Conservation (phyloP, 208 protist genomes). For the Tritrichomonas musculus region DNA sequence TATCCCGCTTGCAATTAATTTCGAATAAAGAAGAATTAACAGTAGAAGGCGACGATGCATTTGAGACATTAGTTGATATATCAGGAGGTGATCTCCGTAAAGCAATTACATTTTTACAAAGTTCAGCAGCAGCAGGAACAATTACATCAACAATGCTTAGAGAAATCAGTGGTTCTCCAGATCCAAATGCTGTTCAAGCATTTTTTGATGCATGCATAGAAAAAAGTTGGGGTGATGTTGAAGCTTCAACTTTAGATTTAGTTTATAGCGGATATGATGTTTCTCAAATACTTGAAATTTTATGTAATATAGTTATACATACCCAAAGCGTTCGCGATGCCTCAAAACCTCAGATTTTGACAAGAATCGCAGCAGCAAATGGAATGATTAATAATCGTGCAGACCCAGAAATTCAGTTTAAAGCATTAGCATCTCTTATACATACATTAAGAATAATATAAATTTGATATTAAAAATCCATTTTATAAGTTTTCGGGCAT, state of each 20-base stretch:
- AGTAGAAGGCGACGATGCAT: neutral
- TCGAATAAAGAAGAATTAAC: neutral
- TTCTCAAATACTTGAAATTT: neutral
- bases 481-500: too few relatives aligned
- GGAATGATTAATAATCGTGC: neutral
- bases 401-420: neutral
- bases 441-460: too few relatives aligned
- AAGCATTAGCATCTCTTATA: too few relatives aligned
- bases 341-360: neutral
- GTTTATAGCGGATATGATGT: neutral
- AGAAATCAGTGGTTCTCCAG: neutral
- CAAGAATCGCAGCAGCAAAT: neutral
- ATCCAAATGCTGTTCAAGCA: neutral
- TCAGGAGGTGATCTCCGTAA: neutral
- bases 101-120: conserved; percentile 4
- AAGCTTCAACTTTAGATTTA: neutral
- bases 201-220: neutral
- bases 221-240: neutral
- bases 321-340: neutral
- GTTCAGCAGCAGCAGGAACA: neutral
- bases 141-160: neutral
- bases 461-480: too few relatives aligned
- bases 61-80: neutral
- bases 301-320: neutral
- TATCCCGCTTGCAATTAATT: neutral